Base-by-base conservation (phyloP, 495 filamentous ascomycete genomes). In the Daldinia grandis region DNA sequence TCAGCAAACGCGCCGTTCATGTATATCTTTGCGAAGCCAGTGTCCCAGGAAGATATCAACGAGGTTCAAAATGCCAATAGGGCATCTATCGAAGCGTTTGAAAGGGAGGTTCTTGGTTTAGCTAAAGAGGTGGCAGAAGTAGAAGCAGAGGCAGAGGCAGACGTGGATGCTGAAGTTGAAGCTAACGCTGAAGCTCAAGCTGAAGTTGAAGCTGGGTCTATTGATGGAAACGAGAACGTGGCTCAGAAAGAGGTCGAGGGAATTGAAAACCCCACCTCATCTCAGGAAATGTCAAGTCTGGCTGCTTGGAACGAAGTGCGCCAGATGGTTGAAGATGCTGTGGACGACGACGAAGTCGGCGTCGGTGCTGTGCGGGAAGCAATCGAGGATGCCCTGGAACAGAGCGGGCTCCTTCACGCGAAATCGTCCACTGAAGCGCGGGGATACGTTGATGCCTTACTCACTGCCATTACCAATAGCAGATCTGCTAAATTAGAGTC, bases 11-110 rank as follows among this genome's bases (percentile, higher is more conserved):
- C 78, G 0, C 88, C 90, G 0, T 91, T 88, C 72, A 97, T 98
- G 93, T 92, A 93, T 73, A 87, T 97, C 27, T 94, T 97, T 72
- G 93, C 89, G 27, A 90, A 97, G 79, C 95, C 95, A 8, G 89
- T 98, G 17, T 86, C 87, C 0, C 85, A 90, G 14, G 84, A 87
- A 7, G 82, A 92, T 53, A 91, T 96, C 38, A 80, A 91, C 14
- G 78, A 82, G 9, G 92, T 97, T 44, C 96, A 99, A 79, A 83
- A 79, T 5, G 83, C 82, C 33, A 89, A 87, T 47, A 82, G 84
- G 47, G 85, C 79, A 10, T 81, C 85, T 51, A 84, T 94, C 14
- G 86, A 90, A 40, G 87, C 86, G 27, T 93, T 92, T 64, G 90
- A 95, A 78, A 81, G 81, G 25, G 79, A 84, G 0, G 82, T 96